These are phyloP conservation scores for Vanrija humicola DNA, from an alignment of 1,284 basidiomycete species.

Conservation along the genomic window DNA sequence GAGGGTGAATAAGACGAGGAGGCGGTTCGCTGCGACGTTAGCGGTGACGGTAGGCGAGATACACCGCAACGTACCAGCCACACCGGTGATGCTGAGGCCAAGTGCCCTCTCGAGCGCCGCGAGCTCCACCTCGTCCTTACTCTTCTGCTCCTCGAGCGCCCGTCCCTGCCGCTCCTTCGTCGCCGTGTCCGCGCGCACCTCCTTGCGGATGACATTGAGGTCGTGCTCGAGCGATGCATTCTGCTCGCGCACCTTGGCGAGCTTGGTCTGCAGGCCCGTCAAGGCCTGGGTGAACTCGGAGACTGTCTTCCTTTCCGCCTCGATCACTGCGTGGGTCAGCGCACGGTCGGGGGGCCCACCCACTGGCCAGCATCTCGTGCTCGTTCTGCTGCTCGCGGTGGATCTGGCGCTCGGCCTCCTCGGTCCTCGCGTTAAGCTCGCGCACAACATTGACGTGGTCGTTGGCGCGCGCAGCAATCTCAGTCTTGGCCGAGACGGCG, in stretches of 20 bases:
- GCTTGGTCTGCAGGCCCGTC: constrained; percentile 28
- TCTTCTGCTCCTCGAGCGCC: constrained; percentile 61
- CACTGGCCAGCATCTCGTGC: constrained; percentile 43
- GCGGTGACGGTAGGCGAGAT: background rate
- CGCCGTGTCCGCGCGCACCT: constrained; percentile 38
- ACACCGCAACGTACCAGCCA: constrained; percentile 53
- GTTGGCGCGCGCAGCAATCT: constrained; percentile 32
- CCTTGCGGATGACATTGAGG: constrained; percentile 24
- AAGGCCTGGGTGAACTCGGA: constrained; percentile 32
- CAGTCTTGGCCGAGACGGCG: constrained; percentile 32
- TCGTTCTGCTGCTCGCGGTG: constrained; percentile 40
- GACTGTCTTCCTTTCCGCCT: constrained; percentile 36
- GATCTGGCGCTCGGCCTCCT: constrained; percentile 39
- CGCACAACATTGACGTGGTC: constrained; percentile 29
- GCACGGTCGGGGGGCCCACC: constrained; percentile 3
- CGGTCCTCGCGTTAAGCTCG: constrained; percentile 35
- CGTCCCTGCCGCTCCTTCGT: constrained; percentile 66
- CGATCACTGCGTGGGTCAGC: constrained; percentile 27
- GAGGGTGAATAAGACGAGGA: constrained; percentile 67
- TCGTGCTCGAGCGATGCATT: constrained; percentile 34
- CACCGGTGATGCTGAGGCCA: constrained; percentile 67
- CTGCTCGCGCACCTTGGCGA: constrained; percentile 35
- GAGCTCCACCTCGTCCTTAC: constrained; percentile 58
- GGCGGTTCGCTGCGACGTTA: constrained; percentile 54
- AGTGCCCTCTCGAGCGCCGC: constrained; percentile 58